Evolutionary conservation across 257 asterid genomes (phyloP), one percentile per base, ranked within the genome.

Genomic region (Lantana camara): DNA sequence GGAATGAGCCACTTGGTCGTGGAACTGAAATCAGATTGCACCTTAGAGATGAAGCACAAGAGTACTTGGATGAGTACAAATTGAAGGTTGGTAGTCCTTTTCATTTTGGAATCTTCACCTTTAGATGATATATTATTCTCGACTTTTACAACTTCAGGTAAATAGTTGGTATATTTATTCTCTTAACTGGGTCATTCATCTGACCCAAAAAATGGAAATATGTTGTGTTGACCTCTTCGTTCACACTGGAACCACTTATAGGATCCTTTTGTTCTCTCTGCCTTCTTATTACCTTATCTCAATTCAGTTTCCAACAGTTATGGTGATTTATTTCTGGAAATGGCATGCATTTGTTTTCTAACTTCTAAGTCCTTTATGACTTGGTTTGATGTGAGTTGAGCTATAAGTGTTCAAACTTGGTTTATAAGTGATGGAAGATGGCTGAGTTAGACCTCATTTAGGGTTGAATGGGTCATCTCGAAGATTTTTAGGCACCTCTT

Each of bases 1-100:
- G 94, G 96, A 88, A 88, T 23, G 95, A 91, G 75, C 96, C 98
- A 40, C 95, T 91, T 69, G 98, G 96, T 9, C 96, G 96, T 65
- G 98, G 98, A 65, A 84, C 96, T 22, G 98, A 88, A 75, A 88
- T 88, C 64, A 88, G 94, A 67, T 74, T 91, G 82, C 96, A 91
- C 69, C 91, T 91, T 34, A 79, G 95, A 64, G 96, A 91, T 71
- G 98, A 91, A 73, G 94, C 98, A 2, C 91, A 85, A 38, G 98
- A 91, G 79, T 91, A 91, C 82, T 66, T 86, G 82, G 94, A 91
- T 23, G 94, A 91, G 73, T 63, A 1, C 77, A 91, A 91, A 72
- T 65, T 91, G 55, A 91, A 91, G 98, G 98, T 91, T 60, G 47
- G 84, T 56, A 23, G 30, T 29, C 52, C 23, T 16, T 38, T 32